These are phyloP conservation scores for Echites panduratus DNA, from an alignment of 257 asterid species.

Conservation along the genomic window DNA sequence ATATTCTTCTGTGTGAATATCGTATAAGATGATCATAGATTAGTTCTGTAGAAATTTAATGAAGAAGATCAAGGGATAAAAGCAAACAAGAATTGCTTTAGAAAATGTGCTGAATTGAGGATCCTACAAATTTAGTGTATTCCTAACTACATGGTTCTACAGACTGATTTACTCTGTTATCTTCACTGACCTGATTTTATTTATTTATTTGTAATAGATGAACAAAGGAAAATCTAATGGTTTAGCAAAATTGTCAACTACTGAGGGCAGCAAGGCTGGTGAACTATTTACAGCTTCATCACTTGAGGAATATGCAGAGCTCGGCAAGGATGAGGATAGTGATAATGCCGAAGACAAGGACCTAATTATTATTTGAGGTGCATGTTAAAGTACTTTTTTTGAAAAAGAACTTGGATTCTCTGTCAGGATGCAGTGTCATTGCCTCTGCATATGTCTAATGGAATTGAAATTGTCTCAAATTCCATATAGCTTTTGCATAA, in stretches of 20 bases:
- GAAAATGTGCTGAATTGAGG: background rate
- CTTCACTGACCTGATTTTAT: constrained; percentile 15
- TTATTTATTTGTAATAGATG: constrained; percentile 55
- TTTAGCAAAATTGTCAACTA: constrained; percentile 26
- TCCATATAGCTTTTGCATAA: too few relatives aligned
- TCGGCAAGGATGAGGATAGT: constrained; percentile 26
- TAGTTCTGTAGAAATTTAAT: background rate
- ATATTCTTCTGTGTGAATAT: background rate
- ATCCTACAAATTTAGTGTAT: background rate
- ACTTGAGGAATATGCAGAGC: constrained; percentile 43
- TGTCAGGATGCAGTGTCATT: background rate
- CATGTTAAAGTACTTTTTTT: background rate
- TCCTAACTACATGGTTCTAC: background rate
- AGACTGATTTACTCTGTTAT: constrained; percentile 1
- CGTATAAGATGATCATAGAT: background rate
- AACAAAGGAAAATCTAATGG: constrained; percentile 54
- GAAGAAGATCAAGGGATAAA: background rate
- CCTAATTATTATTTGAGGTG: constrained; percentile 23
- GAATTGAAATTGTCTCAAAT: too few relatives aligned
- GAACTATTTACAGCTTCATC: constrained; percentile 40
- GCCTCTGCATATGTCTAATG: background rate
- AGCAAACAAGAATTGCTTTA: background rate
- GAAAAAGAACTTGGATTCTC: background rate
- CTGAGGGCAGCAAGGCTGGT: constrained; percentile 42
- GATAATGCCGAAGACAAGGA: constrained; percentile 26